Percentiles rank a stretch among this genome's conserved stretches.
phyloP scores from a whole-genome alignment of 148 eudicot genomes.

The Heliamphora exappendiculata region DNA sequence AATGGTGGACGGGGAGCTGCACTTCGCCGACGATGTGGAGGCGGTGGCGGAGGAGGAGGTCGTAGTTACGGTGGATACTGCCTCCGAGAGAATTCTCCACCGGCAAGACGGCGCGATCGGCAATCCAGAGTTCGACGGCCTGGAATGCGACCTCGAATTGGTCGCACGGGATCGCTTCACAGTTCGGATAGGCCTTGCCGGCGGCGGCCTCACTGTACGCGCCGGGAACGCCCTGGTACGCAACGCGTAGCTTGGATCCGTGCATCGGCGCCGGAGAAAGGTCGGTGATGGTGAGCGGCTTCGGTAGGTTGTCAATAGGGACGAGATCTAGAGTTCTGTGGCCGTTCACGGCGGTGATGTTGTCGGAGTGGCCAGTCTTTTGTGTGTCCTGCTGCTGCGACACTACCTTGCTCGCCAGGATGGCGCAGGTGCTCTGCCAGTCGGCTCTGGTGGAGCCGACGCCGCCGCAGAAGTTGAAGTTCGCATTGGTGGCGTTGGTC shows the following conservation, averaged over 20 bases:
- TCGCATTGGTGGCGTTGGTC: conserved; percentile 17
- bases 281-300: conserved; percentile 47
- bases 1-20: conserved; percentile 82
- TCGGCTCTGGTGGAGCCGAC: conserved; percentile 43
- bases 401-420: conserved; percentile 55
- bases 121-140: conserved; percentile 80
- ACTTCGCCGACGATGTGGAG: conserved; percentile 48
- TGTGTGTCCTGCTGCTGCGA: conserved; percentile 37
- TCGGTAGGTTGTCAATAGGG: conserved; percentile 21
- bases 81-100: conserved; percentile 72
- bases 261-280: conserved; percentile 77
- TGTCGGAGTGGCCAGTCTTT: conserved; percentile 15
- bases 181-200: conserved; percentile 72
- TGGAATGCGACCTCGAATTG: conserved; percentile 93
- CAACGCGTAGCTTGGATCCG: conserved; percentile 70
- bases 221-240: conserved; percentile 94
- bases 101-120: conserved; percentile 62
- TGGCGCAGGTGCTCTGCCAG: conserved; percentile 81
- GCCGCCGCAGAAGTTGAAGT: conserved; percentile 19
- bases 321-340: conserved; percentile 54
- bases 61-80: conserved; percentile 64
- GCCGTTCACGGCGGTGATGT: conserved; percentile 46
- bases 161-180: conserved; percentile 86
- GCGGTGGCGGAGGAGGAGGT: conserved; percentile 55
- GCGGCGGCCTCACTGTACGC: conserved; percentile 94